phyloP scores from a whole-genome alignment of 257 asterid genomes.

The Solanum appendiculatum region DNA sequence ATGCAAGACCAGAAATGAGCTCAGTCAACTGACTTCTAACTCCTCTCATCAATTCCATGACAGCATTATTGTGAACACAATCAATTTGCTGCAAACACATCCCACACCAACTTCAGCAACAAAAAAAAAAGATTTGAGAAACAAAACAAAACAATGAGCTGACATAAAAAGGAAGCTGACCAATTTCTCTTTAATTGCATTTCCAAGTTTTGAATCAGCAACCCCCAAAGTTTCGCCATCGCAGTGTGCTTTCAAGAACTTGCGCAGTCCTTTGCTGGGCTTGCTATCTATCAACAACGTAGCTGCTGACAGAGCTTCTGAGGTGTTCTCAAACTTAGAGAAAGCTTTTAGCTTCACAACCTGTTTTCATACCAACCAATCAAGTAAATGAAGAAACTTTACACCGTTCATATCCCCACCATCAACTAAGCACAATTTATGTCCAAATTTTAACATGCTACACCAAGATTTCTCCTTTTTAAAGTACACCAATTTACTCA shows the following conservation, averaged over 20 bases:
- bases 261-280: conserved; percentile 74
- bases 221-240: conserved; percentile 55
- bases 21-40: conserved; percentile 74
- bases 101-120: background rate
- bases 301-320: conserved; percentile 73
- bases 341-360: conserved; percentile 76
- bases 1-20: conserved; percentile 72
- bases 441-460: background rate
- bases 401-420: background rate
- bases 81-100: conserved; percentile 56
- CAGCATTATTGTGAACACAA: conserved; percentile 68
- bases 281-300: conserved; percentile 55
- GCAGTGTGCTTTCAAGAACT: conserved; percentile 65
- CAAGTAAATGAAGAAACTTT: background rate
- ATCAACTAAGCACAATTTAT: background rate
- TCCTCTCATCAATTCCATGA: conserved; percentile 92
- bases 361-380: conserved; percentile 13
- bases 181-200: conserved; percentile 75
- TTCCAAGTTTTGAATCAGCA: conserved; percentile 87
- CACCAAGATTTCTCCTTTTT: background rate
- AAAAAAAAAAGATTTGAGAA: background rate
- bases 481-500: background rate
- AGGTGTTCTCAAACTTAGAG: conserved; percentile 69
- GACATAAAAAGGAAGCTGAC: conserved; percentile 19
- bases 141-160: background rate